Evolutionary conservation across 176 grass and related monocot species (phyloP).

Genomic region (Avena atlantica): DNA sequence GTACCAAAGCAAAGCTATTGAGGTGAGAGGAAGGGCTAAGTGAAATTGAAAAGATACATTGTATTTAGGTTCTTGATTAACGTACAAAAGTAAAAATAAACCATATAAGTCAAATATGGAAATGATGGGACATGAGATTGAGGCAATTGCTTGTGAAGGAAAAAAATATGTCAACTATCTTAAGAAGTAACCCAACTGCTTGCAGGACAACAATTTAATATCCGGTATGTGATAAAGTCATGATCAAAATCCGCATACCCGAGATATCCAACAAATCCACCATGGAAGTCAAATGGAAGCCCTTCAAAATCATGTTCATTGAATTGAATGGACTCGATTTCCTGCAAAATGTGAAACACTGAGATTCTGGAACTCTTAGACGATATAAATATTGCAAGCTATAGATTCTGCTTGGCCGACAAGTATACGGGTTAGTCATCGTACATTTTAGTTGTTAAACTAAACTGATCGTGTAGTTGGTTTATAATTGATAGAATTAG

Average conservation of each 20-base stretch:
- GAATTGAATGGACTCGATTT: conserved; percentile 77
- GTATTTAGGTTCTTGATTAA: background rate
- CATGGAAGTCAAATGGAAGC: conserved; percentile 90
- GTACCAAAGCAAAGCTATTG: conserved; percentile 16
- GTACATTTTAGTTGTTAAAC: background rate
- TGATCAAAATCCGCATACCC: conserved; percentile 62
- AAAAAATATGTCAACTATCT: background rate
- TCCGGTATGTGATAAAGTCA: background rate
- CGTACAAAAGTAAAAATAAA: background rate
- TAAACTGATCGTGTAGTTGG: background rate
- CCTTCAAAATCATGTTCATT: conserved; percentile 83
- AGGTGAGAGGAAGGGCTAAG: conserved; percentile 4
- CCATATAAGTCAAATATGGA: background rate
- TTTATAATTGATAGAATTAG: background rate
- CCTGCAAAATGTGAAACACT: conserved; percentile 54
- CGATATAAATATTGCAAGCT: background rate
- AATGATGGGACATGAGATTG: background rate
- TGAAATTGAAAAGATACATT: background rate
- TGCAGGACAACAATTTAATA: background rate
- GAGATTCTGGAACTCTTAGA: background rate
- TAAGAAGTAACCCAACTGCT: conserved; percentile 15
- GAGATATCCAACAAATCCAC: conserved; percentile 92
- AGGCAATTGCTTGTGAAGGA: background rate
- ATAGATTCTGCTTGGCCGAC: conserved; percentile 22
- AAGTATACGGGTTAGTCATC: background rate